Evolutionary conservation across 768 basidiomycete species (phyloP).

Genomic region (Leucocoprinus sp.): DNA sequence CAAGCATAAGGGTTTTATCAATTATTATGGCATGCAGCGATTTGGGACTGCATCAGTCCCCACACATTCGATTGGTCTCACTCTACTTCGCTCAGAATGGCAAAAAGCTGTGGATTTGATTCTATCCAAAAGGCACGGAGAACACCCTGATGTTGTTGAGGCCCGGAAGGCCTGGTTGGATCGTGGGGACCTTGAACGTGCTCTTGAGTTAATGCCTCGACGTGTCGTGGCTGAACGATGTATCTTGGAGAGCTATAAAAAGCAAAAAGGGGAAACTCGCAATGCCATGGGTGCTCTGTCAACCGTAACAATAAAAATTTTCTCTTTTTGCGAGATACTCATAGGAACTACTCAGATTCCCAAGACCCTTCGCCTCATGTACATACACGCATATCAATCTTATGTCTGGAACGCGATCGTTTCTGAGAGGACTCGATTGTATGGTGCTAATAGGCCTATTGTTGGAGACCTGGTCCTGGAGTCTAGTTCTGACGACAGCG

Average conservation of each 20-base stretch:
- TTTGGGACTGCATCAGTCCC: slow-evolving; percentile 97
- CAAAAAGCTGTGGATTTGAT: slow-evolving; percentile 78
- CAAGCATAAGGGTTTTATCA: slow-evolving; percentile 86
- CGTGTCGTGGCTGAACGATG: slow-evolving; percentile 91
- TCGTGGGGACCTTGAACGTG: slow-evolving; percentile 71
- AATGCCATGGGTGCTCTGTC: slow-evolving; percentile 86
- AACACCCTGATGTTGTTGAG: slow-evolving; percentile 82
- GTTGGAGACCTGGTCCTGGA: slow-evolving; percentile 91
- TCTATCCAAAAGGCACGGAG: slow-evolving; percentile 76
- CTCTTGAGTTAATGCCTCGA: slow-evolving; percentile 80
- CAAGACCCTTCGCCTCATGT: slow-evolving; percentile 91
- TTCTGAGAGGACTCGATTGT: slow-evolving; percentile 80
- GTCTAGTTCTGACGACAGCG: slow-evolving; percentile 24
- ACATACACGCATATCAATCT: slow-evolving; percentile 96
- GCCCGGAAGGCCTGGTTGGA: slow-evolving; percentile 87
- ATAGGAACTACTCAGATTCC: slow-evolving; percentile 63
- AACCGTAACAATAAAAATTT: slow-evolving; percentile 43
- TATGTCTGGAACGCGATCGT: slow-evolving; percentile 98
- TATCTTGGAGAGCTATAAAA: slow-evolving; percentile 84
- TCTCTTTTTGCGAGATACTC: not conserved
- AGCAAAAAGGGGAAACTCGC: slow-evolving; percentile 66
- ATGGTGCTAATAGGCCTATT: slow-evolving; percentile 66
- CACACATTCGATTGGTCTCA: slow-evolving; percentile 90
- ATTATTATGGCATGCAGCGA: slow-evolving; percentile 99
- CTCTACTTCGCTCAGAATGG: slow-evolving; percentile 87